These are phyloP conservation scores for Hyphopichia khmerensis DNA, from an alignment of 1,139 yeast genomes.

Conservation along the genomic window DNA sequence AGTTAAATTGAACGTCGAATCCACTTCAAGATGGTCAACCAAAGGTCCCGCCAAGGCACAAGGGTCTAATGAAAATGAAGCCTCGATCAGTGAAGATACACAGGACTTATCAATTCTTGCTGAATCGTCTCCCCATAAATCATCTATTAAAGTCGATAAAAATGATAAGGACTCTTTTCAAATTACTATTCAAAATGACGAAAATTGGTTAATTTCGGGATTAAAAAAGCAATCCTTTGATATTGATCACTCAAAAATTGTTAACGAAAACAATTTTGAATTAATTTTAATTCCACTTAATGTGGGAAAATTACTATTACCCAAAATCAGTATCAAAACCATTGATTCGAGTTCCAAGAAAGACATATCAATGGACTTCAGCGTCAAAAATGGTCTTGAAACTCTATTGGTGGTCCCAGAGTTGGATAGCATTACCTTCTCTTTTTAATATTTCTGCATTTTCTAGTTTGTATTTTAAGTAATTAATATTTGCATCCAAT, in stretches of 20 bases:
- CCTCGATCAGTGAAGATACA: slow-evolving; percentile 5
- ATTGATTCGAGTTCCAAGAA: slow-evolving; percentile 22
- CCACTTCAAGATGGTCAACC: slow-evolving; percentile 46
- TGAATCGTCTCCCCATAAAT: slow-evolving; percentile 23
- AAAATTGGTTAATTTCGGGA: slow-evolving; percentile 73
- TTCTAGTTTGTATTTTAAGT: neutral
- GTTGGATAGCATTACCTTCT: slow-evolving; percentile 57
- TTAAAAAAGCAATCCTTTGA: slow-evolving; percentile 50
- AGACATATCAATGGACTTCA: slow-evolving; percentile 54
- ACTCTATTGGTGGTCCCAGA: slow-evolving; percentile 74
- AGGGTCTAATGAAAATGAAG: slow-evolving; percentile 2
- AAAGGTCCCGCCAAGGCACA: neutral
- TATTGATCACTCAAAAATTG: slow-evolving; percentile 18
- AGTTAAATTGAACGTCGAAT: slow-evolving; percentile 41
- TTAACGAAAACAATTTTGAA: slow-evolving; percentile 21
- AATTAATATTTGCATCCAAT: neutral
- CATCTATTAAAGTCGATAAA: slow-evolving; percentile 4
- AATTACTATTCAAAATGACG: slow-evolving; percentile 33
- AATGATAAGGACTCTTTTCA: slow-evolving; percentile 21
- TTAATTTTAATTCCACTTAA: slow-evolving; percentile 68
- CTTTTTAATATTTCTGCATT: slow-evolving; percentile 35
- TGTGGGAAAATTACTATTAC: slow-evolving; percentile 71
- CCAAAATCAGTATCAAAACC: slow-evolving; percentile 54
- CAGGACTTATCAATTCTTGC: slow-evolving; percentile 19
- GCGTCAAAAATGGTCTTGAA: slow-evolving; percentile 66